Conservation (phyloP, 192 early-diverging fungal genomes). For the Mortierella claussenii region DNA sequence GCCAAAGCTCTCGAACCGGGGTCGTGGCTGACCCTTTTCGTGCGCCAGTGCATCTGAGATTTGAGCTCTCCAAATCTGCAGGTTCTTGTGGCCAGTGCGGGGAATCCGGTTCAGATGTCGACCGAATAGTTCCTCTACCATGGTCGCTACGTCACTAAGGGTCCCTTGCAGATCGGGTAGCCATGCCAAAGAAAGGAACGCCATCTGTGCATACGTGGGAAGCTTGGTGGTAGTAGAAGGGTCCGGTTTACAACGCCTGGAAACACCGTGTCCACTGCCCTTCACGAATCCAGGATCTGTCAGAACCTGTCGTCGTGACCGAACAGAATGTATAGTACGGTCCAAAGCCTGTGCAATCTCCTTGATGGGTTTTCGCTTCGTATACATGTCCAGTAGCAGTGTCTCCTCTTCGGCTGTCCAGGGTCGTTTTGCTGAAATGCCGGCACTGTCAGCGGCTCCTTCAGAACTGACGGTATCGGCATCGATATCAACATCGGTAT, state of each 20-base stretch:
- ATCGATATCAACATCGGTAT: too few species aligned
- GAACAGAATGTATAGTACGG: conserved; percentile 44
- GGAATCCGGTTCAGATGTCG: conserved; percentile 46
- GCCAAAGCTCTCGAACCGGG: conserved; percentile 50
- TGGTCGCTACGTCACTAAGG: conserved; percentile 39
- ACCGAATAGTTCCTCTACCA: conserved; percentile 50
- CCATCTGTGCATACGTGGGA: conserved; percentile 51
- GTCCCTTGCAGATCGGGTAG: conserved; percentile 40
- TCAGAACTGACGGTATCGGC: neutral
- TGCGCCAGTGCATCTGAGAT: conserved; percentile 51
- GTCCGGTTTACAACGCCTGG: conserved; percentile 27
- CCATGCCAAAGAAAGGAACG: conserved; percentile 47
- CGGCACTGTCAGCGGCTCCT: neutral
- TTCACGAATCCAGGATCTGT: conserved; percentile 51
- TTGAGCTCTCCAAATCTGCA: conserved; percentile 53
- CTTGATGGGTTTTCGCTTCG: conserved; percentile 27
- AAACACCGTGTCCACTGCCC: conserved; percentile 42
- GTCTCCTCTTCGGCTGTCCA: conserved; percentile 42
- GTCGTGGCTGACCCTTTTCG: conserved; percentile 49
- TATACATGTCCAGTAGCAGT: conserved; percentile 22
- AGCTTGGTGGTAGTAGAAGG: conserved; percentile 31
- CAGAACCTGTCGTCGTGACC: conserved; percentile 43
- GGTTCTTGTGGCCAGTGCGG: conserved; percentile 48
- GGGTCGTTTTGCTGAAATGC: conserved; percentile 24
- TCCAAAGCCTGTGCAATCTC: conserved; percentile 38